Evolutionary conservation across 2,329 filamentous ascomycete species (phyloP).

Genomic region (Colletotrichum brevisporum): DNA sequence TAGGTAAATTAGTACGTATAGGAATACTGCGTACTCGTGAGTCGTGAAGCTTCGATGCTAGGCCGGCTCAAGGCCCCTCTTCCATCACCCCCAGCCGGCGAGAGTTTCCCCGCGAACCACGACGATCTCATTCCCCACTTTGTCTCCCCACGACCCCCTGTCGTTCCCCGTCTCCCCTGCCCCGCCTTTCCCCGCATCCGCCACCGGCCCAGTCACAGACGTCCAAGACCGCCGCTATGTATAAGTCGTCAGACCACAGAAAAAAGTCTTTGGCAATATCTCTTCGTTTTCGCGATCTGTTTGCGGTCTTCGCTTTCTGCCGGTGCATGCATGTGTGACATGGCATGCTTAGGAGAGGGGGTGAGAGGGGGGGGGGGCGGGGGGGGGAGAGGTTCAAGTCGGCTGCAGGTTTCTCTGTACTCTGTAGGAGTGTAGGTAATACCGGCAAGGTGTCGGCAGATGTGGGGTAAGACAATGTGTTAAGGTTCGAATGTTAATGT

Average conservation of each 20-base stretch:
- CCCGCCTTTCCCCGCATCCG: not conserved
- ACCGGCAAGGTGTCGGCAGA: not conserved
- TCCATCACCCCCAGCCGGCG: slow-evolving; percentile 12
- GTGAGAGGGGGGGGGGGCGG: too few relatives aligned
- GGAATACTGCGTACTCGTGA: too few relatives aligned
- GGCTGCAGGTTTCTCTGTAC: slow-evolving; percentile 3
- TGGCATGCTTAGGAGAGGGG: not conserved
- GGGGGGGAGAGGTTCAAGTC: not conserved
- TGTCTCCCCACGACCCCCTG: not conserved
- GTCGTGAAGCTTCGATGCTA: not conserved
- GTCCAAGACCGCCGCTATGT: slow-evolving; percentile 34
- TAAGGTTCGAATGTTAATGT: not conserved
- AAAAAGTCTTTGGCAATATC: too few relatives aligned
- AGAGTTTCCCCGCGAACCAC: slow-evolving; percentile 40
- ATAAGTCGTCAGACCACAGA: slow-evolving; percentile 4
- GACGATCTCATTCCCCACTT: slow-evolving; percentile 15
- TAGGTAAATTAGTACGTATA: not conserved
- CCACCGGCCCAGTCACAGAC: slow-evolving; percentile 21
- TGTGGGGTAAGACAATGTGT: not conserved
- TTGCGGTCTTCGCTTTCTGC: not conserved
- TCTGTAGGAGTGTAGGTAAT: slow-evolving; percentile 4
- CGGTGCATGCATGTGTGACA: not conserved
- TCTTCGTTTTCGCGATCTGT: not conserved
- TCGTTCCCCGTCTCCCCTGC: not conserved
- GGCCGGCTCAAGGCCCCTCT: not conserved